Evolutionary conservation across 352 stramenopile species (phyloP), one percentile per base, ranked within the genome.

Genomic region (Thraustotheca clavata): DNA sequence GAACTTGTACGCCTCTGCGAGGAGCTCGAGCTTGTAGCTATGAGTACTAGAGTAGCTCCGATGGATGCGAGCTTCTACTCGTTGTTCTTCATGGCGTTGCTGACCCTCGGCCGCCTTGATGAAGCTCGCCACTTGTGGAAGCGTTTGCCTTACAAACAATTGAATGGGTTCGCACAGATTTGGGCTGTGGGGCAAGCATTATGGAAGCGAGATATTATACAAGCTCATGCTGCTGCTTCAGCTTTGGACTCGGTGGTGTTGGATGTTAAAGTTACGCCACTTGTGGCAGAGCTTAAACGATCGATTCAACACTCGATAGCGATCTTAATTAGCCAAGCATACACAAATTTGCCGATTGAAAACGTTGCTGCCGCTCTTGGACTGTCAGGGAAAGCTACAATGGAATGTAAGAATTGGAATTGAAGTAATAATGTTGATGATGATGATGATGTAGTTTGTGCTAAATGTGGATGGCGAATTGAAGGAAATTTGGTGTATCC

Each of bases 171-270:
- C 29, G 29, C 2, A 11, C 35, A 65, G 29, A 65, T 65, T 40
- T 65, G 57, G 57, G 57, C 57, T n/a, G 57, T 65, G 6, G 57
- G 57, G 3, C 57, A 54, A 55, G 57, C 57, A 33, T 43, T 65
- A 46, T 65, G 57, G 57, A 54, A 35, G 38, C 57, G 57, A 14
- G 57, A 65, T n/a, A 48, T 65, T 48, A 34, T 43, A 18, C 57
- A 65, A 41, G 57, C 57, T 6, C 47, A 65, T 27, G 38, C 27
- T 2, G 57, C 57, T 4, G 47, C 41, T 65, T 27, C 38, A 9
- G 57, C 57, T 9, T 12, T 54, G 27, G 57, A 55, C 11, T 40
- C 38, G 4, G 18, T 46, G 8, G 16, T 46, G 24, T 18, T 34
- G 33, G 9, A 35, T 1, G 4, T 33, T 7, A 12, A 62, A n/a